Evolutionary conservation across 345 rosid species (phyloP).

Genomic region (Kandelia obovata): DNA sequence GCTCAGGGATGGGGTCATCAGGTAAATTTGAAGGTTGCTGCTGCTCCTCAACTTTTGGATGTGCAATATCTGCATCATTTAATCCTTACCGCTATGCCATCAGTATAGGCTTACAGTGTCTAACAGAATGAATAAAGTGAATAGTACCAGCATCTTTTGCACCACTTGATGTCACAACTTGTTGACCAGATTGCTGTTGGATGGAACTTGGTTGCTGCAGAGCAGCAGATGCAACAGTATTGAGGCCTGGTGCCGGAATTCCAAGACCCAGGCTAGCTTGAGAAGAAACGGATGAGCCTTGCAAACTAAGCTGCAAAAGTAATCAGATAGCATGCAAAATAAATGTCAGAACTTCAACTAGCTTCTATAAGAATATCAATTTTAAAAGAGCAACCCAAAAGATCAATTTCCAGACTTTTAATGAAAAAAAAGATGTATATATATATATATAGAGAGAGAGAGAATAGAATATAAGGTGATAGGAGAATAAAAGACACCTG

Average conservation of each 20-base stretch:
- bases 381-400: slow-evolving; percentile 1
- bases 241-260: slow-evolving; percentile 59
- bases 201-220: slow-evolving; percentile 61
- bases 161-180: slow-evolving; percentile 42
- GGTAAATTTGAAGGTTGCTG: slow-evolving; percentile 56
- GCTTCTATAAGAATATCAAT: not conserved
- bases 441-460: too few relatives aligned
- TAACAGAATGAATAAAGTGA: not conserved
- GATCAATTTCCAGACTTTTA: not conserved
- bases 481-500: slow-evolving; percentile 51
- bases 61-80: slow-evolving; percentile 52
- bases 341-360: not conserved
- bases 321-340: slow-evolving; percentile 7
- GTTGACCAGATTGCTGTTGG: slow-evolving; percentile 68
- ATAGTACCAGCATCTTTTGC: slow-evolving; percentile 54
- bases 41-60: slow-evolving; percentile 59
- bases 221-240: slow-evolving; percentile 45
- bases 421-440: not conserved
- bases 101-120: not conserved
- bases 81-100: not conserved
- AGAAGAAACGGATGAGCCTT: slow-evolving; percentile 63
- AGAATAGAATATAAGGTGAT: slow-evolving; percentile 6
- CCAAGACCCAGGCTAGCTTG: slow-evolving; percentile 74
- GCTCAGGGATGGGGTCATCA: slow-evolving; percentile 58
- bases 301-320: slow-evolving; percentile 47